Evolutionary conservation across 2,329 filamentous ascomycete species (phyloP), one percentile per base, ranked within the genome.

Genomic region (Phialophora expanda): DNA sequence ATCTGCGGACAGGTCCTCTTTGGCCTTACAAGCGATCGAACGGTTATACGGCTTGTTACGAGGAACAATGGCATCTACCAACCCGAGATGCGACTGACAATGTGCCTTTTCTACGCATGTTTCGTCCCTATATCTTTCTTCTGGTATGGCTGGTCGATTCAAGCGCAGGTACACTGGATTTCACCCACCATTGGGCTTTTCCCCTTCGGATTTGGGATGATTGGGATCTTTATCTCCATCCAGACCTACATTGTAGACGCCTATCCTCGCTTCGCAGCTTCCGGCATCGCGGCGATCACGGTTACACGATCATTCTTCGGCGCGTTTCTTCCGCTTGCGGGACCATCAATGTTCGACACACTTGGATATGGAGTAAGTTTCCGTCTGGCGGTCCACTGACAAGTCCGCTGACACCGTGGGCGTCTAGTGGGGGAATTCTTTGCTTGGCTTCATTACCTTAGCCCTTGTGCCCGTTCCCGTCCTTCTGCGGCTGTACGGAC

Each of bases 71-170:
- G 50, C 30, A 76, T 84, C 54, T 89, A 87, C 66, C 91, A 96
- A 81, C 93, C 93, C 6, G 93, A 97, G 79, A 95, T 90, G 79
- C 87, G 92, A 67, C 84, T 97, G 41, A 90, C 91, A 8, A 87
- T 91, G 48, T 22, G 90, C 92, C 56, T 76, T 88, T 88, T 0
- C 77, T 92, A 38, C 77, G 96, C 11, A 91, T 55, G 50, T 38
- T 55, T 62, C 20, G 34, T 95, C 22, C 91, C 93, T 7, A 81
- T 90, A 65, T 91, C 91, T 7, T 79, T 98, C 20, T 96, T 97
- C 77, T 90, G 91, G 78, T 97, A 96, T 78, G 92, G 87, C 8
- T 97, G 92, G 90, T 93, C 90, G 6, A 89, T 90, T 12, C 92
- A 88, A 75, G 77, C 87, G 59, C 70, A 64, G 5, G 70, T 77